Evolutionary conservation across 805 yeast species (phyloP), one percentile per base, ranked within the genome.

Genomic region (Pichia sporocuriosa): DNA sequence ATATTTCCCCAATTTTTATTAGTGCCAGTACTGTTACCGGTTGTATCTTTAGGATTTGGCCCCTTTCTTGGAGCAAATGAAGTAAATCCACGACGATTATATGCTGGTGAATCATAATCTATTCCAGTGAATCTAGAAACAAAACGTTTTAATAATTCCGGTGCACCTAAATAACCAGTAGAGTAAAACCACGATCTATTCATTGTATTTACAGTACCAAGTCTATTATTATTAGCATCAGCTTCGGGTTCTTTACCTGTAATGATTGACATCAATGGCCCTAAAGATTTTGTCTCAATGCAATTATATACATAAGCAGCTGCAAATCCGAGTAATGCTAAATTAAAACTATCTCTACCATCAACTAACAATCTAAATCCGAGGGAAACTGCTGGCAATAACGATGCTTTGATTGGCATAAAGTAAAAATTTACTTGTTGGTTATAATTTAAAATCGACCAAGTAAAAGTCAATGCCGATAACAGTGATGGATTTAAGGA

Each of bases 241-340:
- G 41, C 40, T 22, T 46, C 43, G 11, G 51, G 49, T 16, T 62
- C 51, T 35, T 63, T 50, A 35, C 69, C 69, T 4, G 53, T 42
- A 12, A 59, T 29, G 13, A 59, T 30, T 1, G 58, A 46, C 52
- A 60, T 55, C 24, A 72, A 47, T 5, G 77, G 76, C 0, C 77
- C 77, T 34, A 60, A 55, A 3, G 84, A 73, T 31, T 67, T 61
- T 0, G 84, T 77, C 51, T 79, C 84, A 33, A 78, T 55, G 54
- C 86, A 81, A 46, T 72, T 74, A 60, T 77, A 79, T 4, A 77
- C 44, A 53, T 81, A 81, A 0, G 77, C 84, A 4, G 76, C 75
- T 16, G 62, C 49, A 44, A 75, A 67, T 3, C 86, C 86, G 31
- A 73, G 55, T 4, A 71, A 46, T 0, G 73, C 63, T 44, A 70